These are phyloP conservation scores for Malus hybrid DNA, from an alignment of 331 rosid genomes.

Conservation along the genomic window DNA sequence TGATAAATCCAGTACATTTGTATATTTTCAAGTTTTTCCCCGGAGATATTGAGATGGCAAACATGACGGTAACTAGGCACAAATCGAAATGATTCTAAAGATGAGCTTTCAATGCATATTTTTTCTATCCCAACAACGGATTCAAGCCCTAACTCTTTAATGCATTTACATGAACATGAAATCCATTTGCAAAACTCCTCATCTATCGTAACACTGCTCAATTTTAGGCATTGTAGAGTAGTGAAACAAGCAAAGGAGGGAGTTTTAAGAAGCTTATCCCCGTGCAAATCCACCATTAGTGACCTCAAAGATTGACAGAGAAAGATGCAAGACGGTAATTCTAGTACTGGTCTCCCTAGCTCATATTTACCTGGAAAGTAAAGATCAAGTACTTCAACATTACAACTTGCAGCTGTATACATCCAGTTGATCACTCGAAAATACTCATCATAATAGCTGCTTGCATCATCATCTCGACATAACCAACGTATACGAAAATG, in stretches of 20 bases:
- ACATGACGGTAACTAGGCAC: not conserved
- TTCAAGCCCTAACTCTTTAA: not conserved
- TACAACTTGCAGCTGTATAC: not conserved
- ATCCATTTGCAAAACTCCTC: slow-evolving; percentile 9
- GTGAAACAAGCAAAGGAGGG: not conserved
- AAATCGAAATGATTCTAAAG: not conserved
- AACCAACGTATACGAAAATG: not conserved
- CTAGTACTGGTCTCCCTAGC: not conserved
- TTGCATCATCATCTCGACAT: not conserved
- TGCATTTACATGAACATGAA: not conserved
- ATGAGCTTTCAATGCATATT: not conserved
- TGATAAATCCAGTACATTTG: not conserved
- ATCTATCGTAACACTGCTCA: not conserved
- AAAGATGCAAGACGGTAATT: not conserved
- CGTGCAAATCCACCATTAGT: not conserved
- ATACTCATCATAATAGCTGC: not conserved
- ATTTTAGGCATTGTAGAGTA: slow-evolving; percentile 1
- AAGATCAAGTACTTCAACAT: not conserved
- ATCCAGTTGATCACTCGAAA: not conserved
- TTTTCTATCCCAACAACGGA: not conserved
- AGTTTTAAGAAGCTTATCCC: not conserved
- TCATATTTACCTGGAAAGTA: not conserved
- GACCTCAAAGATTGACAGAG: not conserved
- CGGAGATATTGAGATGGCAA: not conserved
- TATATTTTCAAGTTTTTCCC: not conserved